Evolutionary conservation across 2,329 filamentous ascomycete genomes (phyloP), one percentile per base, ranked within the genome.

Genomic region (Trichoderma asperellum): DNA sequence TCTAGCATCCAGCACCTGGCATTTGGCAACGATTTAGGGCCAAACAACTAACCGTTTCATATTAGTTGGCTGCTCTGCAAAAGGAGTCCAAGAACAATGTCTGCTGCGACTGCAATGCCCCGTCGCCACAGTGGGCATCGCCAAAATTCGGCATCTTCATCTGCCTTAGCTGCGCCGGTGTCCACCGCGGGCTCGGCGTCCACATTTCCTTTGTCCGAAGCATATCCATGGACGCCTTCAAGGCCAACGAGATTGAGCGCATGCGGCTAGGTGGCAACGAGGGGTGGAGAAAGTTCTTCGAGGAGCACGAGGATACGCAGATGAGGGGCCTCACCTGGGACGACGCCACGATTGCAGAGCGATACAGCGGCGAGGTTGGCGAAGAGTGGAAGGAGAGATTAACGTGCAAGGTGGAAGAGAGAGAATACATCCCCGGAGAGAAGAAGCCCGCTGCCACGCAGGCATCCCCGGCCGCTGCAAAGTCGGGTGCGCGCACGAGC

Each of bases 61-160:
- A 16, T 1, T 11, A 97, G 93, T 90, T 99, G 78, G 89, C 94
- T 73, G 89, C 93, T 71, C 93, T 98, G 75, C 94, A 97, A 80
- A 97, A 97, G 81, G 91, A 91, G 75, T 91, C 93, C 75, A 90
- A 91, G 75, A 99, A 99, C 82, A 93, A 92, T 79, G 83, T 88
- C 76, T 99, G 96, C 84, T 95, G 94, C 83, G 96, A 99, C 83
- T 99, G 96, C 85, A 90, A 90, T 78, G 95, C 96, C 56, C 95
- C 96, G 27, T 96, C 93, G 75, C 96, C 96, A 72, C 96, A 99
- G 91, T 99, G 96, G 96, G 95, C 96, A 74, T 87, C 94, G 47
- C 96, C 96, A 73, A 99, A 99, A 82, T 97, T 99, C 79, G 95
- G 95, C 78, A 93, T 97, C 80, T 99, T 99, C 84, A 97, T 99